Conservation (phyloP, 805 yeast species). For the Saccharomycopsis oosterbeekiorum region DNA sequence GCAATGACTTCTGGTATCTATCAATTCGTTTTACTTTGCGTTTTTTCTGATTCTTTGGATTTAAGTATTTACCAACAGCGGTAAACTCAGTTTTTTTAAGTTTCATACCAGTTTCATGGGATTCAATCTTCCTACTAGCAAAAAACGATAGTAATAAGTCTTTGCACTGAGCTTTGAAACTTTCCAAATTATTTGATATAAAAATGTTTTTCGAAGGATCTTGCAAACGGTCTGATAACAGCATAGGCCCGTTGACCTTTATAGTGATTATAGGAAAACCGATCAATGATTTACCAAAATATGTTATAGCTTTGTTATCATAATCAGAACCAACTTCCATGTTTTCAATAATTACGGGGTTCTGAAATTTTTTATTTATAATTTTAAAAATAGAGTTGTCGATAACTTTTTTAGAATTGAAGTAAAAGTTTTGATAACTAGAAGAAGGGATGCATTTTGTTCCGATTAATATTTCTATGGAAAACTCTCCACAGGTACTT, state of each 20-base stretch:
- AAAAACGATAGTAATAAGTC: neutral
- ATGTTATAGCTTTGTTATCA: neutral
- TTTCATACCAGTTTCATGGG: neutral
- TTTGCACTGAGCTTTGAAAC: neutral
- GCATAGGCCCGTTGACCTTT: neutral
- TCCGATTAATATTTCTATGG: conserved; percentile 27
- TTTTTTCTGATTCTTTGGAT: neutral
- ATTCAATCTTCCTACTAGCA: neutral
- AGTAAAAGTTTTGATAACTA: conserved; percentile 34
- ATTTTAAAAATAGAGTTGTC: conserved; percentile 19
- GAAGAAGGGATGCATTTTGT: conserved; percentile 27
- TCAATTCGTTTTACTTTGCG: neutral
- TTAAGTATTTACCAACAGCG: too few relatives aligned
- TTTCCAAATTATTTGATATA: neutral
- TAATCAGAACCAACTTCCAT: neutral
- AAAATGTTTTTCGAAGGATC: conserved; percentile 3
- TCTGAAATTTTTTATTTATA: neutral
- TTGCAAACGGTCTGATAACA: conserved; percentile 3
- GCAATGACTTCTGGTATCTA: neutral
- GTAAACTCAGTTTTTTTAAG: neutral
- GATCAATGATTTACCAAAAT: neutral
- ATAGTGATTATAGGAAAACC: conserved; percentile 1
- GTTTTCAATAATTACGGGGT: neutral
- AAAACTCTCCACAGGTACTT: neutral
- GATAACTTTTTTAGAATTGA: conserved; percentile 32